Base-by-base conservation (phyloP, 495 filamentous ascomycete species). In the Penicillium turbatum region DNA sequence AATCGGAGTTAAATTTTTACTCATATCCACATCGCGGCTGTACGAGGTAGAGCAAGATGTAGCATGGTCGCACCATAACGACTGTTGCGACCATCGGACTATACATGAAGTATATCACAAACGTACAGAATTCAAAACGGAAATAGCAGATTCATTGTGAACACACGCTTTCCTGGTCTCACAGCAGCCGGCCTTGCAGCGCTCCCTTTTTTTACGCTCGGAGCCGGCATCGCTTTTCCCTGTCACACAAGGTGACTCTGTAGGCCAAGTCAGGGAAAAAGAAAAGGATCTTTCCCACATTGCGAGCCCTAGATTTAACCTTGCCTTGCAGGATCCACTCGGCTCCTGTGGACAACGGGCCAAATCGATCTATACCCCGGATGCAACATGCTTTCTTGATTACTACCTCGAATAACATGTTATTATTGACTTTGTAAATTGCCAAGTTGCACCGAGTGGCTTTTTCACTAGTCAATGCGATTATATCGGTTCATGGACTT, bases 121-220 rank as follows among this genome's bases (percentile, higher is more conserved):
- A 45, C 49, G 52, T 58, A 58, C 51, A 17, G 17, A 36, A 10
- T 58, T 30, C n/a, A 45, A 59, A 53, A 41, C 32, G 46, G 48
- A 41, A 63, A 55, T 49, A 46, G 21, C 24, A 47, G 6, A 8
- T 26, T 8, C 8, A 41, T 39, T 24, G 4, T 24, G 21, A 24
- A 24, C 4, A 31, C 16, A 37, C 27, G 9, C 38, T 35, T 29
- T 51, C 21, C 50, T 11, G 44, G 63, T 66, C 54, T 57, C 55
- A 66, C 63, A 51, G 39, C 61, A 62, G 58, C 10, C 43, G 46
- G 54, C 49, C 41, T 40, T 59, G 53, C 47, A 53, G 51, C 47
- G 37, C 47, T 61, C 49, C 58, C 57, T 44, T 55, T 63, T 35
- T 48, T 48, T 51, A 60, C 37, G 54, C 56, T 63, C 44, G 53